Percentiles rank a stretch among this genome's conserved stretches.
These are phyloP conservation scores for Anisodus acutangulus DNA, from an alignment of 257 asterid species.

Conservation along the genomic window DNA sequence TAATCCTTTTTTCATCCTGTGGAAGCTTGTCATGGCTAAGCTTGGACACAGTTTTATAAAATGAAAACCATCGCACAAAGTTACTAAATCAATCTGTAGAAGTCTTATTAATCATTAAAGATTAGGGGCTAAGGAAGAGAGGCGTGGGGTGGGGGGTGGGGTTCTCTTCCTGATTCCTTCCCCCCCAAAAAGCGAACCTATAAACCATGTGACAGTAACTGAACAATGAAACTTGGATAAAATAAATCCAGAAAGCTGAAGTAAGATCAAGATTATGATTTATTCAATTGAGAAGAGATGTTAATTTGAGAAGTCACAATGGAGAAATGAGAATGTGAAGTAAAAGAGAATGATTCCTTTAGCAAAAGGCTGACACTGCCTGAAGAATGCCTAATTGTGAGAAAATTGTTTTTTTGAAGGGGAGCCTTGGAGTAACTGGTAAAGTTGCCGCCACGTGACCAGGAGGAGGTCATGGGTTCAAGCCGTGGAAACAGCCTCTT, in stretches of 20 bases:
- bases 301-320: neutral
- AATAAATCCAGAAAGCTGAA: neutral
- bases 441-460: no score
- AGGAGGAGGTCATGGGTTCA: no score
- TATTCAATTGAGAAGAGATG: slow-evolving; percentile 17
- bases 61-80: neutral
- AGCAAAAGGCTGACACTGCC: slow-evolving; percentile 14
- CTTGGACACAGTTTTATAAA: neutral
- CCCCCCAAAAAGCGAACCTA: neutral
- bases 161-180: neutral
- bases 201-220: neutral
- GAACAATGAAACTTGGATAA: neutral
- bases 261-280: slow-evolving; percentile 8
- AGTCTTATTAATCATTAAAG: neutral
- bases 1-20: no score
- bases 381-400: slow-evolving; percentile 23
- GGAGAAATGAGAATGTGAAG: slow-evolving; percentile 13
- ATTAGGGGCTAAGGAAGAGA: neutral
- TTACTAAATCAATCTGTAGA: slow-evolving; percentile 14
- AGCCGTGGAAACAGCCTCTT: no score
- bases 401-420: neutral
- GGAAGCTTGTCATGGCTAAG: neutral
- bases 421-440: no score
- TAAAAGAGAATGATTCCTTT: neutral
- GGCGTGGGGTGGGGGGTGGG: neutral